phyloP scores from a whole-genome alignment of 352 stramenopile genomes.

The Phytopythium cucurbitacearum region DNA sequence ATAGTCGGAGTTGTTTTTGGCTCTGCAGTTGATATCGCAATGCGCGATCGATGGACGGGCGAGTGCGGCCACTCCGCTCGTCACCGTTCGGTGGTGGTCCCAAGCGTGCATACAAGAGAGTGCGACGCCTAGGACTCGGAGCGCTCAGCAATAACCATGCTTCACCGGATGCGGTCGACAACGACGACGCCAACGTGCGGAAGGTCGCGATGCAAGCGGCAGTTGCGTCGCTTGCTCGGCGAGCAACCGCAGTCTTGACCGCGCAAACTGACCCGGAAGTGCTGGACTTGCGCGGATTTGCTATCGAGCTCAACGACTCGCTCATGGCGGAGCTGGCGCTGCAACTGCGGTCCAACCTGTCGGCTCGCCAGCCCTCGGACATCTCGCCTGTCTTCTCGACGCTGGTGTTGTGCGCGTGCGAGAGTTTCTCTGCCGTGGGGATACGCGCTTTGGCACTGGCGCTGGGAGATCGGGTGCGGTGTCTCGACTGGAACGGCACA shows the following conservation, averaged over 20 bases:
- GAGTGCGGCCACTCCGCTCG: too few relatives aligned
- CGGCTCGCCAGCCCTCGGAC: not conserved
- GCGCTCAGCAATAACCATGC: not conserved
- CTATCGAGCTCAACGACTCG: constrained; percentile 43
- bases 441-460: constrained; percentile 32
- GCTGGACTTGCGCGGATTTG: constrained; percentile 44
- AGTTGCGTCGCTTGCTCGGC: constrained; percentile 31
- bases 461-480: constrained; percentile 37
- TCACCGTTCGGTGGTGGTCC: too few relatives aligned
- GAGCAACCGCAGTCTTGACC: constrained; percentile 47
- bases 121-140: not conserved
- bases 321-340: constrained; percentile 57
- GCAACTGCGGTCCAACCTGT: constrained; percentile 42
- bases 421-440: constrained; percentile 39
- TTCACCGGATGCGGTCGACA: not conserved
- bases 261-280: constrained; percentile 44
- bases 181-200: not conserved
- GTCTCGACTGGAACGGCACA: constrained; percentile 26
- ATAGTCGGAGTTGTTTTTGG: too few relatives aligned
- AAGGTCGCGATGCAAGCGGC: constrained; percentile 26
- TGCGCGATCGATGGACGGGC: too few relatives aligned
- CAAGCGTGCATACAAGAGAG: too few relatives aligned
- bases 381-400: constrained; percentile 31
- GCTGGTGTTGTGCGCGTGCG: constrained; percentile 49
- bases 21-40: too few relatives aligned